Percentiles rank a stretch among this genome's conserved stretches.
Conservation (phyloP, 352 stramenopile species). For the Pythium insidiosum region DNA sequence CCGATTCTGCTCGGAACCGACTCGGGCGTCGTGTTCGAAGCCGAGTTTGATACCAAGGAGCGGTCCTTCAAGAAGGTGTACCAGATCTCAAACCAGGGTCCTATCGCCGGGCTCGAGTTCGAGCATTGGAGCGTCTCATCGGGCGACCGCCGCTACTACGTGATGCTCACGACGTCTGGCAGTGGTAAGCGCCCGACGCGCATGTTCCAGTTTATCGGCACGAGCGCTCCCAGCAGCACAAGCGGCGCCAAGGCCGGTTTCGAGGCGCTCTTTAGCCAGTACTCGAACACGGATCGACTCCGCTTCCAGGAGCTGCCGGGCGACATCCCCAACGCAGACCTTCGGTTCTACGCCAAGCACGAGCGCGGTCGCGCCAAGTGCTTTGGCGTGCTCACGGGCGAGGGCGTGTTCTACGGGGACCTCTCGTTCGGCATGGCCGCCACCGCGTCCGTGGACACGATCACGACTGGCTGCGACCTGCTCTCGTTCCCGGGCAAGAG, state of each 20-base stretch:
- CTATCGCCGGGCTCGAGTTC: slow-evolving; percentile 77
- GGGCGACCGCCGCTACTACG: slow-evolving; percentile 54
- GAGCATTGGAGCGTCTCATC: slow-evolving; percentile 65
- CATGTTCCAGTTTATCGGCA: slow-evolving; percentile 89
- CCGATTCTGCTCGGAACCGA: slow-evolving; percentile 77
- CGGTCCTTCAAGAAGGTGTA: slow-evolving; percentile 84
- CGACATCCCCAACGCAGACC: slow-evolving; percentile 70
- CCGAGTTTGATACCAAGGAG: slow-evolving; percentile 84
- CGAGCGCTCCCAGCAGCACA: no score
- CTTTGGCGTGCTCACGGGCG: slow-evolving; percentile 88
- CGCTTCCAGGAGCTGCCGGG: slow-evolving; percentile 88
- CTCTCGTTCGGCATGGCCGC: slow-evolving; percentile 63
- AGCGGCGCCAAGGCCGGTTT: slow-evolving; percentile 44
- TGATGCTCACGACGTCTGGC: slow-evolving; percentile 82
- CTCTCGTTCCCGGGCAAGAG: slow-evolving; percentile 63
- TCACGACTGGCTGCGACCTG: slow-evolving; percentile 67
- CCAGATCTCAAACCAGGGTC: slow-evolving; percentile 82
- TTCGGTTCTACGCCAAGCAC: slow-evolving; percentile 74
- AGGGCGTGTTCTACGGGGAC: slow-evolving; percentile 88
- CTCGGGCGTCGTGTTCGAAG: slow-evolving; percentile 70
- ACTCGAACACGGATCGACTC: slow-evolving; percentile 71
- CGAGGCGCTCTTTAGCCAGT: slow-evolving; percentile 79
- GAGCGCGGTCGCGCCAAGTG: slow-evolving; percentile 75
- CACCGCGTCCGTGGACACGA: slow-evolving; percentile 70
- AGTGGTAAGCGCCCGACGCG: slow-evolving; percentile 79